Conservation (phyloP, 805 yeast genomes). For the Pichia paraexigua region DNA sequence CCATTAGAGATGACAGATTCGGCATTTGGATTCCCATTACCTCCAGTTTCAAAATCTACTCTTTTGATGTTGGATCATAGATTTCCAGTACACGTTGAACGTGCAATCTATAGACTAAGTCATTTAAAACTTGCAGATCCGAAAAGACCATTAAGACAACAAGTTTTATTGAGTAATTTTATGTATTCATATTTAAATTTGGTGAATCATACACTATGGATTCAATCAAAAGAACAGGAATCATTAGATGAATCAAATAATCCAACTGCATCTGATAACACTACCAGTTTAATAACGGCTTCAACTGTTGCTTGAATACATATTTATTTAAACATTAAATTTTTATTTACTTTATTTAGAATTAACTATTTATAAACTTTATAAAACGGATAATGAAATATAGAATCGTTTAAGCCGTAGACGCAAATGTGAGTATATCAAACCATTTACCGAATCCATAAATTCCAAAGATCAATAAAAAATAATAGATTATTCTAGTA, state of each 20-base stretch:
- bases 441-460: slow-evolving; percentile 30
- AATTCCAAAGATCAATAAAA: slow-evolving; percentile 36
- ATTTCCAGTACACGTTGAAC: slow-evolving; percentile 89
- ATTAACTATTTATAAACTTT: background rate
- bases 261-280: background rate
- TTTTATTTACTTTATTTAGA: background rate
- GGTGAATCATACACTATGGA: slow-evolving; percentile 82
- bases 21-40: slow-evolving; percentile 82
- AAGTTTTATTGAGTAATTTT: slow-evolving; percentile 87
- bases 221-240: slow-evolving; percentile 50
- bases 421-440: background rate
- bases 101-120: slow-evolving; percentile 89
- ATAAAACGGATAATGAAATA: background rate
- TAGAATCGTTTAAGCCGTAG: background rate
- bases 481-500: slow-evolving; percentile 30
- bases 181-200: slow-evolving; percentile 95
- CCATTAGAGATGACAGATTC: slow-evolving; percentile 62
- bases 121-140: slow-evolving; percentile 94
- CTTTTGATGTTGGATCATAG: slow-evolving; percentile 76
- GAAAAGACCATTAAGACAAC: slow-evolving; percentile 82
- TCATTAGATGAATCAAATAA: slow-evolving; percentile 1
- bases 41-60: slow-evolving; percentile 71
- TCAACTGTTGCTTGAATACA: background rate
- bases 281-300: background rate
- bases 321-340: background rate